Evolutionary conservation across 495 filamentous ascomycete genomes (phyloP).

Genomic region (Friedmanniomyces endolithicus): DNA sequence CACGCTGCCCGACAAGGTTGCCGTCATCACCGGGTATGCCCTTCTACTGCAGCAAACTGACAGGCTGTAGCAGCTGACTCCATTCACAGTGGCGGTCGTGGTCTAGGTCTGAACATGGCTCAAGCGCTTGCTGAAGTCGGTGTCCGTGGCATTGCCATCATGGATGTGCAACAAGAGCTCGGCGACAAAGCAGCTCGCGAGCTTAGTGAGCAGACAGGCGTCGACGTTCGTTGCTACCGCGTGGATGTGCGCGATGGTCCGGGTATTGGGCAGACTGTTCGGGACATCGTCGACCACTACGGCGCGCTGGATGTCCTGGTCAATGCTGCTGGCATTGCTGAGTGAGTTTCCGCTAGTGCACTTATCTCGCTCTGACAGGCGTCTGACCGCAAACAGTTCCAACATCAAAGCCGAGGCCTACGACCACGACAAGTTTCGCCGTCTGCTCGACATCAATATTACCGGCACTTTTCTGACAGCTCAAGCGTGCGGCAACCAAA

Average conservation of each 20-base stretch:
- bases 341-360: conserved; percentile 35
- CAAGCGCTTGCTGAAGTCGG: conserved; percentile 62
- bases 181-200: conserved; percentile 54
- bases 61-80: conserved; percentile 1
- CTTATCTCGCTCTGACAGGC: neutral
- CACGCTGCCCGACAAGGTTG: conserved; percentile 52
- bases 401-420: conserved; percentile 52
- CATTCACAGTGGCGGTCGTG: conserved; percentile 52
- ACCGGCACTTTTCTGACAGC: conserved; percentile 58
- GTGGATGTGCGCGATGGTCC: conserved; percentile 60
- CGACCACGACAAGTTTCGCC: conserved; percentile 47
- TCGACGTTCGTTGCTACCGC: conserved; percentile 58
- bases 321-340: conserved; percentile 76
- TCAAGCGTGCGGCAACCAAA: conserved; percentile 49
- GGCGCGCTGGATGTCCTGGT: conserved; percentile 60
- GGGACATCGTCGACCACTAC: conserved; percentile 44
- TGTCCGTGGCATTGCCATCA: conserved; percentile 57
- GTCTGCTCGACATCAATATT: conserved; percentile 64
- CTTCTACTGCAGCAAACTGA: neutral
- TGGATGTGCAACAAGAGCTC: conserved; percentile 62
- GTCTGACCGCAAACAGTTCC: conserved; percentile 37
- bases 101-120: conserved; percentile 66
- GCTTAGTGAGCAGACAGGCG: conserved; percentile 51
- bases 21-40: conserved; percentile 59
- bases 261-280: conserved; percentile 49